A percentile compares a stretch with the other conserved stretches of the same genome.
Evolutionary conservation across 441 rosid genomes (phyloP).

Genomic region (Bruguiera hainesii): DNA sequence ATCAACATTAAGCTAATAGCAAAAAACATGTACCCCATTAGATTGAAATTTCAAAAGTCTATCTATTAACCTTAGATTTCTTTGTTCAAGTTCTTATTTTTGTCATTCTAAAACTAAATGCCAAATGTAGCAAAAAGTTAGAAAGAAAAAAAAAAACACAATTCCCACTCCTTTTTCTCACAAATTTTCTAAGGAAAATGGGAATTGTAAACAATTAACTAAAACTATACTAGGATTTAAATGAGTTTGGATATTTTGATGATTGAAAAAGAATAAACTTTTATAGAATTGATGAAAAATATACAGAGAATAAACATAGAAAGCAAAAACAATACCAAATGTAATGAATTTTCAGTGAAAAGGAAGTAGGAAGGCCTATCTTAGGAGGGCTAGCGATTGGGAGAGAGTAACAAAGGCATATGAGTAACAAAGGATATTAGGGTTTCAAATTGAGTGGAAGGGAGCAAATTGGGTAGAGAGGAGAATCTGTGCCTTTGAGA

Average conservation of each 20-base stretch:
- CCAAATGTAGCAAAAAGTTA: too few species aligned
- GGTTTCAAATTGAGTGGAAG: too few species aligned
- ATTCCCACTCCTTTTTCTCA: neutral
- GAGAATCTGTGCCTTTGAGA: too few species aligned
- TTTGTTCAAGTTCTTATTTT: conserved; percentile 1
- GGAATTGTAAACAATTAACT: neutral
- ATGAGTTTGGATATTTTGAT: too few species aligned
- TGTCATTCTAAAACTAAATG: neutral
- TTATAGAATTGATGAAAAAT: too few species aligned
- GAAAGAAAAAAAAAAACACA: neutral
- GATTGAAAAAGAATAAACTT: too few species aligned
- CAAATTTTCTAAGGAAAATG: neutral
- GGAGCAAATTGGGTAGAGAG: too few species aligned
- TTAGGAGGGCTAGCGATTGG: conserved; percentile 34
- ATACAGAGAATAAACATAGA: neutral
- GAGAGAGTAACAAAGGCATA: conserved; percentile 18
- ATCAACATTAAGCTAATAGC: too few species aligned
- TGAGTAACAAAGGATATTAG: too few species aligned
- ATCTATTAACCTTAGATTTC: neutral
- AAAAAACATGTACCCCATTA: neutral
- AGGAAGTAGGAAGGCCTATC: conserved; percentile 23
- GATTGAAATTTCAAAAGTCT: neutral
- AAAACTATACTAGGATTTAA: too few species aligned
- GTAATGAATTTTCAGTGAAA: neutral
- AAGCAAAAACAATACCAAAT: neutral